Evolutionary conservation across 2,329 filamentous ascomycete species (phyloP).

Genomic region (Sarocladiaceae sp.): DNA sequence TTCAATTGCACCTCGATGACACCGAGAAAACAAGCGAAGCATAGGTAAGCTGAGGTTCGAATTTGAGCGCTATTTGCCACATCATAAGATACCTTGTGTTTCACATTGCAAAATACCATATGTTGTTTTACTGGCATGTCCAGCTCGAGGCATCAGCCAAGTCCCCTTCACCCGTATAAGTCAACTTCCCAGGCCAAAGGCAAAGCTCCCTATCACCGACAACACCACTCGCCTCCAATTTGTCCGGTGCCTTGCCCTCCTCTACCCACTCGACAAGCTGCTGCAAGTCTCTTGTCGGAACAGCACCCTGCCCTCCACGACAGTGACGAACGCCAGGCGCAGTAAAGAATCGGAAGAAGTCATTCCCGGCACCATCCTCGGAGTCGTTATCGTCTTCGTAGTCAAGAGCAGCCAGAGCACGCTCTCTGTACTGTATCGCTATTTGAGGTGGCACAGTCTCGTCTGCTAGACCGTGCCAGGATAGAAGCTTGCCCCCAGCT

Average conservation of each 20-base stretch:
- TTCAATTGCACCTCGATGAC: no score
- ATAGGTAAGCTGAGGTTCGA: no score
- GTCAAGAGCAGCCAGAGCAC: neutral
- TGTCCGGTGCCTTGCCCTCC: neutral
- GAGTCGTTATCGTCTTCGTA: neutral
- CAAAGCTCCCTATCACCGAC: neutral
- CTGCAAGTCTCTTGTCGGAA: neutral
- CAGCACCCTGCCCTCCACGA: neutral
- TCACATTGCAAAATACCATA: no score
- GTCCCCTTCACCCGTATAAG: neutral
- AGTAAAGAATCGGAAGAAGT: slow-evolving; percentile 8
- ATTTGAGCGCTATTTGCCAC: no score
- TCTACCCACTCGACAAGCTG: slow-evolving; percentile 9
- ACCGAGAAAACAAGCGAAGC: no score
- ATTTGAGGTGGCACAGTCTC: neutral
- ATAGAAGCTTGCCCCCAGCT: slow-evolving; percentile 34
- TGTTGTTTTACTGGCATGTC: neutral
- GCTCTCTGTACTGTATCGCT: neutral
- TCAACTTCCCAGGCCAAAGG: slow-evolving; percentile 4
- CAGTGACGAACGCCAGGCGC: slow-evolving; percentile 6
- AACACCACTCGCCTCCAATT: neutral
- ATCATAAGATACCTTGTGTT: no score
- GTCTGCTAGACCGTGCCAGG: slow-evolving; percentile 32
- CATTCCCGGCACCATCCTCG: neutral
- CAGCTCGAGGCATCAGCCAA: slow-evolving; percentile 1